Evolutionary conservation across 306 rosid genomes (phyloP).

Genomic region (Clitoria ternatea): DNA sequence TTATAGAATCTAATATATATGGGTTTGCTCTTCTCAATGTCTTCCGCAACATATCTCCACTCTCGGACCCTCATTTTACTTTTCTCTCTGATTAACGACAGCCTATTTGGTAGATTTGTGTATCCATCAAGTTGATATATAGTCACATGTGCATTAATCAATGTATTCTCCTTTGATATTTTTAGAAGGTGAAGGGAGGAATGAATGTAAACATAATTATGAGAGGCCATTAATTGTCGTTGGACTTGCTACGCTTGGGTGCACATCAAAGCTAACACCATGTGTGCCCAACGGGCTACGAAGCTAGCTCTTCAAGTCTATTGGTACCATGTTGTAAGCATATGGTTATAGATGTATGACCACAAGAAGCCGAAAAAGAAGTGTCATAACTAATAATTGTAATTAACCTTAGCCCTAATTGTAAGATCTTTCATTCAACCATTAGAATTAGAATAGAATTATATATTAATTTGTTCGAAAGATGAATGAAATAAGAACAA

Average conservation of each 20-base stretch:
- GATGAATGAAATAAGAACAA: no score
- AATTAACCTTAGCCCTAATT: not conserved
- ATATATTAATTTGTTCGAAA: no score
- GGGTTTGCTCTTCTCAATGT: no score
- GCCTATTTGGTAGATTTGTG: no score
- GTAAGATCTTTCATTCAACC: not conserved
- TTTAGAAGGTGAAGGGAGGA: not conserved
- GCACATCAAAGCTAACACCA: not conserved
- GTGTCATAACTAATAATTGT: not conserved
- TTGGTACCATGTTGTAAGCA: not conserved
- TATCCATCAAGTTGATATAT: not conserved
- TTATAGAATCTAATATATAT: no score
- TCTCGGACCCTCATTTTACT: no score
- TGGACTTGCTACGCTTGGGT: not conserved
- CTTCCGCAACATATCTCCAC: no score
- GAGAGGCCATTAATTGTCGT: not conserved
- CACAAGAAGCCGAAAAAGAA: not conserved
- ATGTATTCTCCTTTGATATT: no score
- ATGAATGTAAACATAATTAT: not conserved
- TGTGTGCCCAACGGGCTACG: not conserved
- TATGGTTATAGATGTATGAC: not conserved
- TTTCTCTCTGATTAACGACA: no score
- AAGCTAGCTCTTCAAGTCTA: not conserved
- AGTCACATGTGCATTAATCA: no score
- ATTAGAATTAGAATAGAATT: not conserved